Percentiles rank a stretch among this genome's conserved stretches.
These are phyloP conservation scores for Tetraselmis striata DNA, from an alignment of 139 green algal genomes.

Conservation along the genomic window DNA sequence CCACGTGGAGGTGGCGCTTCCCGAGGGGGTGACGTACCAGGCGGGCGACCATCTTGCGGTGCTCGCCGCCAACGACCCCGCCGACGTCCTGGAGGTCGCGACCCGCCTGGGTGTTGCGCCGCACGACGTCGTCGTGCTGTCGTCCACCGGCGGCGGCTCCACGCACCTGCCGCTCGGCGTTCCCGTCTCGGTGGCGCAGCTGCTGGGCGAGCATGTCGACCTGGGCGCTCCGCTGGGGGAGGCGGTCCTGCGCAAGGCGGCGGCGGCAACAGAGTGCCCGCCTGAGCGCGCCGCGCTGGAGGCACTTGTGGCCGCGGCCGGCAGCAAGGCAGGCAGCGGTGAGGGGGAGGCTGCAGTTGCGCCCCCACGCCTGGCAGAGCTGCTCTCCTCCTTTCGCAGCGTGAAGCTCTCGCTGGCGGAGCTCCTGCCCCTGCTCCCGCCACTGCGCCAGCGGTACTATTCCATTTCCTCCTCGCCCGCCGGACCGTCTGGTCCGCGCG, in stretches of 20 bases:
- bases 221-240: constrained; percentile 6
- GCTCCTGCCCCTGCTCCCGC: constrained; percentile 17
- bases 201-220: constrained; percentile 16
- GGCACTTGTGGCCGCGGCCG: background rate
- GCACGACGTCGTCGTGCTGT: background rate
- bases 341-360: background rate
- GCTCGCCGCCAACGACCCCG: constrained; percentile 8
- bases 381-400: background rate
- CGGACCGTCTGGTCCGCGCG: too few species aligned
- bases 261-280: background rate
- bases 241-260: background rate
- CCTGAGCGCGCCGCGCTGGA: background rate
- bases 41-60: constrained; percentile 22
- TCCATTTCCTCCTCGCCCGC: constrained; percentile 75
- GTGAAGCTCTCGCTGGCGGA: background rate
- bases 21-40: constrained; percentile 7
- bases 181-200: background rate
- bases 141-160: background rate
- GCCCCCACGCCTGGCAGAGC: background rate
- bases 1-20: constrained; percentile 16
- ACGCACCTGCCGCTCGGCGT: background rate
- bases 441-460: constrained; percentile 83
- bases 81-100: constrained; percentile 7
- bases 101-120: constrained; percentile 6
- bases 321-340: background rate